A percentile compares a stretch with the other conserved stretches of the same genome.
phyloP scores from a whole-genome alignment of 768 basidiomycete species.

The Termitomyces sp. region DNA sequence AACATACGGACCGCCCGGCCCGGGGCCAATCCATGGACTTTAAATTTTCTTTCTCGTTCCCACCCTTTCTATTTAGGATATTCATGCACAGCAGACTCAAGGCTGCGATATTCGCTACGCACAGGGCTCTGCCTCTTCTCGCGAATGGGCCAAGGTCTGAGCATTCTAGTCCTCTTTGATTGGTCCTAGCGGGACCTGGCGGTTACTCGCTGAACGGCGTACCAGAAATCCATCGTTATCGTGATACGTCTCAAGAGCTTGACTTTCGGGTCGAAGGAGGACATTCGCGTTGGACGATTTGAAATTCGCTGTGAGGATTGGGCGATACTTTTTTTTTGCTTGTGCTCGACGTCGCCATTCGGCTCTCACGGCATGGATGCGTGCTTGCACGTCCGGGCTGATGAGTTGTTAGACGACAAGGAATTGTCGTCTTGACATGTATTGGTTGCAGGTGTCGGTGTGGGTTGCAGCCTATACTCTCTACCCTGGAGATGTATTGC shows the following conservation, averaged over 20 bases:
- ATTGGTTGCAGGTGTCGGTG: background rate
- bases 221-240: slow-evolving; percentile 23
- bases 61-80: background rate
- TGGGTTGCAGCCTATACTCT: background rate
- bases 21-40: too few species aligned
- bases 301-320: slow-evolving; percentile 27
- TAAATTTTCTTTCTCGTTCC: background rate
- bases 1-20: background rate
- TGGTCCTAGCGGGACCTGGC: slow-evolving; percentile 24
- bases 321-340: slow-evolving; percentile 6
- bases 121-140: slow-evolving; percentile 34
- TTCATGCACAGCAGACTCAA: slow-evolving; percentile 25
- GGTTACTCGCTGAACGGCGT: slow-evolving; percentile 19
- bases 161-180: slow-evolving; percentile 22
- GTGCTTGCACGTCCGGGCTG: background rate
- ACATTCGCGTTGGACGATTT: background rate
- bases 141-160: slow-evolving; percentile 37
- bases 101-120: slow-evolving; percentile 44
- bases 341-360: background rate
- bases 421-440: too few species aligned
- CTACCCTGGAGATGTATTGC: background rate
- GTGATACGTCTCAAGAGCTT: slow-evolving; percentile 9
- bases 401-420: too few species aligned
- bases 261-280: slow-evolving; percentile 14
- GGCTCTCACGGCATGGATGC: background rate